phyloP scores from a whole-genome alignment of 495 filamentous ascomycete genomes.

The Trichodelitschia bisporula region DNA sequence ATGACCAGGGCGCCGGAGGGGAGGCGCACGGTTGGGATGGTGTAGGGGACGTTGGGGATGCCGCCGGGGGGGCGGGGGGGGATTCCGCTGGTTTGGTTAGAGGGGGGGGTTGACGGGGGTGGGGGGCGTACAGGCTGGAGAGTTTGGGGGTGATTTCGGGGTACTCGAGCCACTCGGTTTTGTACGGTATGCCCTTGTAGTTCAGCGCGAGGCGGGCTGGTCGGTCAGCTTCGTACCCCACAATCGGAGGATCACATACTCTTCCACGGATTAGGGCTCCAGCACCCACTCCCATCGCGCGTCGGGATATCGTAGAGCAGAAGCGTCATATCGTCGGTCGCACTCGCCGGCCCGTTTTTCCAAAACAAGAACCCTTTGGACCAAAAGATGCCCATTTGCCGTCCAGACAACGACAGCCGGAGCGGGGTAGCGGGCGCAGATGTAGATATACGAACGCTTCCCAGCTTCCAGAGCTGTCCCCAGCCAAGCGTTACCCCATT shows the following conservation, averaged over 20 bases:
- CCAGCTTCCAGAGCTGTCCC: no score
- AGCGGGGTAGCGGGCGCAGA: no score
- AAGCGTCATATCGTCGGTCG: no score
- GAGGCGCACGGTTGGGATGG: slow-evolving; percentile 26
- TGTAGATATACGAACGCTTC: no score
- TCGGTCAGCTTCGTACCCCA: slow-evolving; percentile 1
- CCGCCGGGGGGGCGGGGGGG: slow-evolving; percentile 16
- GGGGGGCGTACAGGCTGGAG: slow-evolving; percentile 18
- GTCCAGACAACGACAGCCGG: no score
- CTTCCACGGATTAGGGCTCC: slow-evolving; percentile 39
- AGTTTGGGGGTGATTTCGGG: slow-evolving; percentile 28
- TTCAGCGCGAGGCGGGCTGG: slow-evolving; percentile 30
- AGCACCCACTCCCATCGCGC: slow-evolving; percentile 19
- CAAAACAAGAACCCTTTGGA: no score
- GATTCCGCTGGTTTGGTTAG: slow-evolving; percentile 11
- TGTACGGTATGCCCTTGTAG: slow-evolving; percentile 35
- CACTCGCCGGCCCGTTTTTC: no score
- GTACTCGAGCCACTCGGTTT: slow-evolving; percentile 41
- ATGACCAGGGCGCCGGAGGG: slow-evolving; percentile 28
- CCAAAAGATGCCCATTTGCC: no score
- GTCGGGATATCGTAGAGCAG: slow-evolving; percentile 32
- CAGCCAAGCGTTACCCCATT: no score
- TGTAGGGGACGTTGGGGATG: no score
- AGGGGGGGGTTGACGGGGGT: slow-evolving; percentile 2
- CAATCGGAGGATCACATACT: slow-evolving; percentile 1